Base-by-base conservation (phyloP, 805 yeast species). In the Nakazawaea populi region DNA sequence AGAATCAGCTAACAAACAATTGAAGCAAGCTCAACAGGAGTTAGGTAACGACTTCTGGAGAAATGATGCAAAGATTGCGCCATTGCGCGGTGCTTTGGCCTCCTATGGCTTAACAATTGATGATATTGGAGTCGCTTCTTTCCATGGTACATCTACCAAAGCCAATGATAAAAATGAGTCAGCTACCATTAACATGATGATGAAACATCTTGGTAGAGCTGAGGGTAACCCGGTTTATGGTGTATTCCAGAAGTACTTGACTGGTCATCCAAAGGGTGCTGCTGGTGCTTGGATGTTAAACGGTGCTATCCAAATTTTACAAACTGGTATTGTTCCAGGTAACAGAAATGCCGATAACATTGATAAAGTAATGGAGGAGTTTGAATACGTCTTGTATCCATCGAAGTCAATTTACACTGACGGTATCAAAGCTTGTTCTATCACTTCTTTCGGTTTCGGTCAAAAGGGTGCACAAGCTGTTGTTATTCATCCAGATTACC, bases 231-330 rank as follows among this genome's bases (percentile, higher is more conserved):
- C 99, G 56, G 91, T 95, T 46, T 78, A 86, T 60, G 97, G 98
- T 81, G 95, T 94, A 51, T 92, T 95, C 96, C 99, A 94, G 75
- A 94, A 94, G 74, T 94, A 80, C 83, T 82, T 94, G 66, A 94
- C 99, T 62, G 99, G 99, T 74, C 99, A 94, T 78, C 99, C 99
- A 63, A 94, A 94, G 87, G 99, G 99, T 82, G 99, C 99, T 62
- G 99, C 99, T 52, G 99, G 97, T 80, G 98, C 99, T 53, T 94
- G 99, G 99, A 94, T 94, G 99, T 75, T 94, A 80, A 95, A 94
- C 72, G 99, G 99, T 73, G 96, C 89, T 52, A 75, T 94, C 60
- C 99, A 94, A 77, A 84, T 91, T 60, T 77, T 94, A 69, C 87
- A 89, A 75, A 70, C 87, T 63, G 98, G 99, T 72, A 65, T 91